A percentile compares a stretch with the other conserved stretches of the same genome.
Evolutionary conservation across 257 asterid species (phyloP).

Genomic region (Rauvolfia tetraphylla): DNA sequence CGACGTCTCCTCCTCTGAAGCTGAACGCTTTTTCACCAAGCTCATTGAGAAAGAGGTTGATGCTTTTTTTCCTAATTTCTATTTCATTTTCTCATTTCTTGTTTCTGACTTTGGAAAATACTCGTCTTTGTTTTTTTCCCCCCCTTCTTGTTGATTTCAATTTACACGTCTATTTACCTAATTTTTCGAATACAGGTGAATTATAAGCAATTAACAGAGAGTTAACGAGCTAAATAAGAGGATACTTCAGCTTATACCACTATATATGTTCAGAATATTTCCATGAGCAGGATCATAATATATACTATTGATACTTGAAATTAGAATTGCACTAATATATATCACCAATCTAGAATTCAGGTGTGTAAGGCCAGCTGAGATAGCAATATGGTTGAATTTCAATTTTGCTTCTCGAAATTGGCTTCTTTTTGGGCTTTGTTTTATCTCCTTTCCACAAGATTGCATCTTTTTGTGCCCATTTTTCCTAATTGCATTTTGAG

Average conservation of each 20-base stretch:
- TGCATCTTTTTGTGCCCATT: background rate
- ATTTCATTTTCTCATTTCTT: background rate
- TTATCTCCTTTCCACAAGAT: background rate
- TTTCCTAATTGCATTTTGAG: background rate
- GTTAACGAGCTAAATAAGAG: background rate
- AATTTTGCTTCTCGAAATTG: background rate
- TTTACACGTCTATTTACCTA: background rate
- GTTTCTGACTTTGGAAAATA: background rate
- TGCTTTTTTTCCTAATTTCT: background rate
- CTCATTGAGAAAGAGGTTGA: slow-evolving; percentile 84
- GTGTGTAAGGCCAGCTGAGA: background rate
- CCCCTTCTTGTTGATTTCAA: background rate
- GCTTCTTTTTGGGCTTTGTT: background rate
- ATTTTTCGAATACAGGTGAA: background rate
- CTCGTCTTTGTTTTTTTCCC: background rate
- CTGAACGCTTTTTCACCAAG: slow-evolving; percentile 88
- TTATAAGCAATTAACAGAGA: no score
- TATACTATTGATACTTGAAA: background rate
- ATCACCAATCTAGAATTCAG: background rate
- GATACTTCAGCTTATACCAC: background rate
- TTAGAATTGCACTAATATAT: background rate
- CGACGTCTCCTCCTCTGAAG: slow-evolving; percentile 80
- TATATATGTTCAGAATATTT: no score
- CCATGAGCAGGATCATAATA: background rate
- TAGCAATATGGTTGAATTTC: background rate